Conservation (phyloP, 768 basidiomycete species). For the Xerocomellus amylosporus region DNA sequence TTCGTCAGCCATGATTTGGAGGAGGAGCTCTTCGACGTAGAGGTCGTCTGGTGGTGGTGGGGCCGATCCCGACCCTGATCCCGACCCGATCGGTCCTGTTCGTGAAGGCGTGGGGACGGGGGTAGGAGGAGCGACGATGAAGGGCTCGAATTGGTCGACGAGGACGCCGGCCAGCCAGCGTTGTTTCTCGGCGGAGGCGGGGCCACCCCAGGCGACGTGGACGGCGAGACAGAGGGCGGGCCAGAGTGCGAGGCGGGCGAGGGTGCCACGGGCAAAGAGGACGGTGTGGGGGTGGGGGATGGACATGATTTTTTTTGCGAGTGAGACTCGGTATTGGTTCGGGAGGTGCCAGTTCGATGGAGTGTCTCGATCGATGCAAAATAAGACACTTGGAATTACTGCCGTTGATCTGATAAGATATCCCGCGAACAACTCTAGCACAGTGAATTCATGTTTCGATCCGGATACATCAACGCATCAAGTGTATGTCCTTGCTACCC, state of each 20-base stretch:
- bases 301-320: slow-evolving; percentile 9
- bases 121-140: slow-evolving; percentile 32
- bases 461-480: neutral
- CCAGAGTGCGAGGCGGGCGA: slow-evolving; percentile 83
- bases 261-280: slow-evolving; percentile 82
- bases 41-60: slow-evolving; percentile 50
- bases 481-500: neutral
- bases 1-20: slow-evolving; percentile 85
- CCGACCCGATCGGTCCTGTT: no score
- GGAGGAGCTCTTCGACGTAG: slow-evolving; percentile 78
- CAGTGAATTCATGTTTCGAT: neutral
- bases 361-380: neutral
- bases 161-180: slow-evolving; percentile 82
- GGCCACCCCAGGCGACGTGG: slow-evolving; percentile 83
- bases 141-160: slow-evolving; percentile 74
- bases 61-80: no score
- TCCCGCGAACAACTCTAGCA: no score
- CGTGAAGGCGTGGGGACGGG: neutral
- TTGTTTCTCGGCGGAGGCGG: slow-evolving; percentile 65
- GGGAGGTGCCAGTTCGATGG: no score
- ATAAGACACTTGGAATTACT: neutral
- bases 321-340: no score
- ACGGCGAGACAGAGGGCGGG: slow-evolving; percentile 84
- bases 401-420: neutral
- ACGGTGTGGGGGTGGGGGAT: slow-evolving; percentile 47